These are phyloP conservation scores for Aureobasidium sp. DNA, from an alignment of 2,329 filamentous ascomycete genomes.

Conservation along the genomic window DNA sequence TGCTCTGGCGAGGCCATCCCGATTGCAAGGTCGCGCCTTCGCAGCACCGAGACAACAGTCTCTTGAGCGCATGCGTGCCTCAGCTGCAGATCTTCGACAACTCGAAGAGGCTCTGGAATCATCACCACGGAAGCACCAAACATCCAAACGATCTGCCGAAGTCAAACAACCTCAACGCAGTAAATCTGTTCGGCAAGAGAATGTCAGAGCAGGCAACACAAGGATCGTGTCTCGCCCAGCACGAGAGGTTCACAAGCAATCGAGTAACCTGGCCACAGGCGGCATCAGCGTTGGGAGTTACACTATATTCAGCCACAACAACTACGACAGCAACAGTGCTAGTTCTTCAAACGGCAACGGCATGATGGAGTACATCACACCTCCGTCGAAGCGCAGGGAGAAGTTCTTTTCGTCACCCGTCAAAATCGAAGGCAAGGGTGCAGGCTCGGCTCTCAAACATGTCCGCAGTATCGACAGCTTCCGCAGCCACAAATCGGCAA, in stretches of 20 bases:
- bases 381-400: slow-evolving; percentile 20
- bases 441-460: slow-evolving; percentile 2
- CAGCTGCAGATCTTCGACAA: slow-evolving; percentile 33
- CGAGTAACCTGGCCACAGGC: slow-evolving; percentile 13
- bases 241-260: slow-evolving; percentile 10
- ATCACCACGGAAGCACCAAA: slow-evolving; percentile 34
- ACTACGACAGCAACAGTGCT: slow-evolving; percentile 12
- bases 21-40: slow-evolving; percentile 43
- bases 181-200: neutral
- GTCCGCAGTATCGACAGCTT: slow-evolving; percentile 12
- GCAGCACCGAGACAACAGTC: slow-evolving; percentile 44
- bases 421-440: neutral
- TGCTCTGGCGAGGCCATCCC: slow-evolving; percentile 29
- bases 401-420: slow-evolving; percentile 14
- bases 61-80: slow-evolving; percentile 36
- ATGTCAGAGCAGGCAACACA: slow-evolving; percentile 2
- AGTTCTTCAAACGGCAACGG: slow-evolving; percentile 10
- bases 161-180: slow-evolving; percentile 10
- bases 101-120: slow-evolving; percentile 33
- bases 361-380: slow-evolving; percentile 17
- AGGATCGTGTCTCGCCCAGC: slow-evolving; percentile 15
- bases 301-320: slow-evolving; percentile 13
- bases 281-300: slow-evolving; percentile 16
- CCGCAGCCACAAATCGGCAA: slow-evolving; percentile 1
- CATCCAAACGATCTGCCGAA: neutral